phyloP scores from a whole-genome alignment of 345 rosid species.

The Populus alba region DNA sequence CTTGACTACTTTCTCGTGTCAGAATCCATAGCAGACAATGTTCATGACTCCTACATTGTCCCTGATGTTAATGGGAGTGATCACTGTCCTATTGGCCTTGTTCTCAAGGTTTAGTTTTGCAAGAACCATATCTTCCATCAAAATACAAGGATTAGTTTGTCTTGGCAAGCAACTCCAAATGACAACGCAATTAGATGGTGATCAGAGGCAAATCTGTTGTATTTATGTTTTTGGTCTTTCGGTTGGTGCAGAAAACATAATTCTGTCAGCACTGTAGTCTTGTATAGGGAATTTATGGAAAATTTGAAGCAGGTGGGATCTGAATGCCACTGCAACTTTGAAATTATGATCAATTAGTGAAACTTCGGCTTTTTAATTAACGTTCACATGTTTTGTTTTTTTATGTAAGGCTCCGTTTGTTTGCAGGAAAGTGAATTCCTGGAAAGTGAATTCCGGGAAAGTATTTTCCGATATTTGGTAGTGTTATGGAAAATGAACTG shows the following conservation, averaged over 20 bases:
- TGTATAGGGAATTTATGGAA: background rate
- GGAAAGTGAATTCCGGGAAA: too few relatives aligned
- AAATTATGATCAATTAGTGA: too few relatives aligned
- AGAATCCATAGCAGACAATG: constrained; percentile 63
- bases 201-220: background rate
- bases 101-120: constrained; percentile 54
- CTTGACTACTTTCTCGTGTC: constrained; percentile 96
- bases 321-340: background rate
- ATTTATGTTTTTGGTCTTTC: background rate
- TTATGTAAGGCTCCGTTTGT: too few relatives aligned
- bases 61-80: constrained; percentile 89
- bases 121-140: background rate
- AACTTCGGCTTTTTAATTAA: too few relatives aligned
- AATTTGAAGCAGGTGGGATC: background rate
- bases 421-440: too few relatives aligned
- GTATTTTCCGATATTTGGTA: too few relatives aligned
- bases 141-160: background rate
- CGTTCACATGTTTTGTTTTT: too few relatives aligned
- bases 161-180: background rate
- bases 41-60: constrained; percentile 81
- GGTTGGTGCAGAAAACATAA: background rate
- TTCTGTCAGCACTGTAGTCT: background rate
- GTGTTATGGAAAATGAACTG: too few relatives aligned
- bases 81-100: constrained; percentile 84
- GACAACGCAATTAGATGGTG: background rate